These are phyloP conservation scores for Stygiomarasmius scandens DNA, from an alignment of 1,284 basidiomycete species.

Conservation along the genomic window DNA sequence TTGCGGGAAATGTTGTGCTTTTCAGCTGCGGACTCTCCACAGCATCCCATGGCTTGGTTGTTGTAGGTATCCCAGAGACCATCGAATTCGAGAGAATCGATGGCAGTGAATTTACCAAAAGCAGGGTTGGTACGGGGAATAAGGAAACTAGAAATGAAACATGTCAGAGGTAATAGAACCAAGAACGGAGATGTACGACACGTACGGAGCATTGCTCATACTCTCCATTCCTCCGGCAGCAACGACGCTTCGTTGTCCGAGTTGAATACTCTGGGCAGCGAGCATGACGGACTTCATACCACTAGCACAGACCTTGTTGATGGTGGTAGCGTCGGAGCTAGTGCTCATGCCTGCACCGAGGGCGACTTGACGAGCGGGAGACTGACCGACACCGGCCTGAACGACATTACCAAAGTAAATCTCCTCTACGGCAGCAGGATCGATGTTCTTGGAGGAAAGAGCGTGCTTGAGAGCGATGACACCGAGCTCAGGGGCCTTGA, in stretches of 20 bases:
- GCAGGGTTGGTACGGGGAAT: slow-evolving; percentile 84
- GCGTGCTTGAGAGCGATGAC: slow-evolving; percentile 89
- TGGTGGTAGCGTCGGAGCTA: slow-evolving; percentile 93
- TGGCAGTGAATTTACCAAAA: slow-evolving; percentile 89
- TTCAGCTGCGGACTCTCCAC: slow-evolving; percentile 86
- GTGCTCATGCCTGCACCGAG: slow-evolving; percentile 83
- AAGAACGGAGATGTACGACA: slow-evolving; percentile 21
- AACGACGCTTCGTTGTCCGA: slow-evolving; percentile 86
- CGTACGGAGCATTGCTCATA: slow-evolving; percentile 95
- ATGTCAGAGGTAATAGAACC: slow-evolving; percentile 8
- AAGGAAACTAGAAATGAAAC: slow-evolving; percentile 72
- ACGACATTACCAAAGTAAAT: slow-evolving; percentile 97
- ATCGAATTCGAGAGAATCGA: slow-evolving; percentile 89
- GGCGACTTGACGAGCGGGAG: slow-evolving; percentile 93
- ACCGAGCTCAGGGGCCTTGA: slow-evolving; percentile 93
- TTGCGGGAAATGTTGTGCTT: slow-evolving; percentile 86
- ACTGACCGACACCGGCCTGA: slow-evolving; percentile 94
- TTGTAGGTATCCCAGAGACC: slow-evolving; percentile 97
- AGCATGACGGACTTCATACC: slow-evolving; percentile 95
- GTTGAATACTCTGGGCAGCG: slow-evolving; percentile 87
- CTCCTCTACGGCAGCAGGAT: slow-evolving; percentile 87
- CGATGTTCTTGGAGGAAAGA: slow-evolving; percentile 78
- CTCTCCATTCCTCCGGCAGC: slow-evolving; percentile 97
- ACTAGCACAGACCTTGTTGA: slow-evolving; percentile 99
- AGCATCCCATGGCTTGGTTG: slow-evolving; percentile 96